Conservation (phyloP, 2,329 filamentous ascomycete species). For the Sporothrix brasiliensis region DNA sequence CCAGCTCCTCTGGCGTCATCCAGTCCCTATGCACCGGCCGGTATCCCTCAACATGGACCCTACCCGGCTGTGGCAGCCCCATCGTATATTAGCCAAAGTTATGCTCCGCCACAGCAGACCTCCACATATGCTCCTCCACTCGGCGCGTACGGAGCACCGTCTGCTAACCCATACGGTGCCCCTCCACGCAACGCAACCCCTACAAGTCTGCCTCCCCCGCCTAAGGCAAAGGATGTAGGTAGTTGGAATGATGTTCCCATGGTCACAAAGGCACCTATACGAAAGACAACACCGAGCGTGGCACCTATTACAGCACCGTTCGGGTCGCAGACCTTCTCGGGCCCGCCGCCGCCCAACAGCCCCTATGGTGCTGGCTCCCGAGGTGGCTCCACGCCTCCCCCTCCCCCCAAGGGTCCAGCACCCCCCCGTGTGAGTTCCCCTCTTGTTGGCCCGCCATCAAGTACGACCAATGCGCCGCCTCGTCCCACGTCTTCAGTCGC, state of each 20-base stretch:
- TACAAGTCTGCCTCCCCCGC: conserved; percentile 66
- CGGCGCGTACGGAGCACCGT: conserved; percentile 48
- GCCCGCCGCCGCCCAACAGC: conserved; percentile 61
- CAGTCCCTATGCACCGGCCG: conserved; percentile 46
- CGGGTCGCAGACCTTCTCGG: conserved; percentile 57
- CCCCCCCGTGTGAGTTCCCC: conserved; percentile 75
- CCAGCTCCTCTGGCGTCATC: conserved; percentile 40
- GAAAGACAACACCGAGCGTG: conserved; percentile 72
- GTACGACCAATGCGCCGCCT: conserved; percentile 51
- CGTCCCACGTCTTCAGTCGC: conserved; percentile 59
- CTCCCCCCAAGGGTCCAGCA: conserved; percentile 77
- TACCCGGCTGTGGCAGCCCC: conserved; percentile 50
- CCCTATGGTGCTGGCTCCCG: conserved; percentile 59
- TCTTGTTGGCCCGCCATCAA: conserved; percentile 58
- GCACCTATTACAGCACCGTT: conserved; percentile 76
- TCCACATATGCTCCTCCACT: conserved; percentile 41
- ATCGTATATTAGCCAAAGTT: conserved; percentile 40
- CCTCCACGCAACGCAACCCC: conserved; percentile 63
- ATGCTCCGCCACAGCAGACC: conserved; percentile 43
- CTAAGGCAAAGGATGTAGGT: conserved; percentile 70
- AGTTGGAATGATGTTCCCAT: conserved; percentile 97
- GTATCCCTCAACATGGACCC: conserved; percentile 46
- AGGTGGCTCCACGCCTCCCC: conserved; percentile 70
- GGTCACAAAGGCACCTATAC: conserved; percentile 71
- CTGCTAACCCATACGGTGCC: conserved; percentile 42